Conservation (phyloP, 176 grass and related monocot genomes). For the Leersia perrieri region DNA sequence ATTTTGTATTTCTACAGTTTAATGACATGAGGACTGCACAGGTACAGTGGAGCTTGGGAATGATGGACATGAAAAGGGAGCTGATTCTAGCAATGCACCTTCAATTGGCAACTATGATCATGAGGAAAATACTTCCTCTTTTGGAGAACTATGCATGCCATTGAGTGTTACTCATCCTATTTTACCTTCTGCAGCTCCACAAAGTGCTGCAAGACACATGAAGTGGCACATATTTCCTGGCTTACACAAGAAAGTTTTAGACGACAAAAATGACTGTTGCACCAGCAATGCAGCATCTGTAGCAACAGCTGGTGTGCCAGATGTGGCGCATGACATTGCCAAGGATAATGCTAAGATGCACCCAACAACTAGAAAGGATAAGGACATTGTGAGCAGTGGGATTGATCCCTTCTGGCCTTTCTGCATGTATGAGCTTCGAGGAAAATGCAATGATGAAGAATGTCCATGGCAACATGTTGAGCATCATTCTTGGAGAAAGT, state of each 20-base stretch:
- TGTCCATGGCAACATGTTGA: slow-evolving; percentile 87
- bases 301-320: slow-evolving; percentile 17
- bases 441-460: slow-evolving; percentile 96
- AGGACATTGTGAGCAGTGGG: slow-evolving; percentile 8
- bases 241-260: slow-evolving; percentile 31
- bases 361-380: slow-evolving; percentile 35
- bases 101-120: slow-evolving; percentile 38
- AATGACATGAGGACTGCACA: slow-evolving; percentile 8
- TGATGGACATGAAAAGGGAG: slow-evolving; percentile 36
- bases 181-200: slow-evolving; percentile 53
- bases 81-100: slow-evolving; percentile 44
- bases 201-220: slow-evolving; percentile 57
- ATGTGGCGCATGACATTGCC: slow-evolving; percentile 33
- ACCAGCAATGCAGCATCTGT: slow-evolving; percentile 35
- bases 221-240: slow-evolving; percentile 41
- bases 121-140: slow-evolving; percentile 46
- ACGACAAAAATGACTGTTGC: slow-evolving; percentile 33
- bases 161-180: neutral
- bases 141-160: slow-evolving; percentile 36
- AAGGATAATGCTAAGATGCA: slow-evolving; percentile 25
- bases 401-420: slow-evolving; percentile 95
- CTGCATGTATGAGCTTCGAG: slow-evolving; percentile 97
- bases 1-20: slow-evolving; percentile 16
- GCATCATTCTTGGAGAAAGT: slow-evolving; percentile 62
- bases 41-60: slow-evolving; percentile 33